Evolutionary conservation across 2,329 filamentous ascomycete species (phyloP), one percentile per base, ranked within the genome.

Genomic region (Ophiostoma tasmaniense): DNA sequence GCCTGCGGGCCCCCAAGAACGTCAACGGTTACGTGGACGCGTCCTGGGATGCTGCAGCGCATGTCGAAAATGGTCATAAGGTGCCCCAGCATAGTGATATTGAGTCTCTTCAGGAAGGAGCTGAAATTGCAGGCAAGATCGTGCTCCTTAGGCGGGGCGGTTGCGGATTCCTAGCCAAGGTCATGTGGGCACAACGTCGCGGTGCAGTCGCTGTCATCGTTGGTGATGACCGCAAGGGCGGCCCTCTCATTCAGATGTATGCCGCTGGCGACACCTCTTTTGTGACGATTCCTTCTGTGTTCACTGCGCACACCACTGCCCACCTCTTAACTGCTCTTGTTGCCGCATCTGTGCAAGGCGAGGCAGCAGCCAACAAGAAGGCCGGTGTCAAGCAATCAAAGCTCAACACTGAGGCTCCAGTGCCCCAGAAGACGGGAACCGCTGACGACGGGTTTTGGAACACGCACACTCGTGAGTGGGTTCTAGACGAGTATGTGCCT

Each of bases 211-310:
- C 92, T 45, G 82, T 99, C 71, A 96, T 99, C 73, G 93, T 99
- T 2, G 95, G 95, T 33, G 95, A 99, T 77, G 91, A 97, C 77
- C 90, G 91, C 70, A 90, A 91, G 71, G 94, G 94, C 62, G 93
- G 93, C 3, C 90, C 90, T 45, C 81, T 99, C 71, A 91, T 98
- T 66, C 95, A 96, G 74, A 99, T 99, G 95, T 98, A 97, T 78
- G 95, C 95, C n/a, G 88, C 91, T 75, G 95, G 94, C 50, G 93
- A 98, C 76, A 97, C 94, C 3, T 96, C 93, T 42, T 97, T 97
- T 75, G 87, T 98, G 73, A 92, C 92, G 0, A 97, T 99, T 68
- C 93, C 95, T 1, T 92, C 95, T 0, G 84, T 98, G 11, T 99
- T 99, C 78, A 98, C 95, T 0, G 96, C 94, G 0, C 88, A 95